phyloP scores from a whole-genome alignment of 2,329 filamentous ascomycete species.

The Diplocarpon rosae region DNA sequence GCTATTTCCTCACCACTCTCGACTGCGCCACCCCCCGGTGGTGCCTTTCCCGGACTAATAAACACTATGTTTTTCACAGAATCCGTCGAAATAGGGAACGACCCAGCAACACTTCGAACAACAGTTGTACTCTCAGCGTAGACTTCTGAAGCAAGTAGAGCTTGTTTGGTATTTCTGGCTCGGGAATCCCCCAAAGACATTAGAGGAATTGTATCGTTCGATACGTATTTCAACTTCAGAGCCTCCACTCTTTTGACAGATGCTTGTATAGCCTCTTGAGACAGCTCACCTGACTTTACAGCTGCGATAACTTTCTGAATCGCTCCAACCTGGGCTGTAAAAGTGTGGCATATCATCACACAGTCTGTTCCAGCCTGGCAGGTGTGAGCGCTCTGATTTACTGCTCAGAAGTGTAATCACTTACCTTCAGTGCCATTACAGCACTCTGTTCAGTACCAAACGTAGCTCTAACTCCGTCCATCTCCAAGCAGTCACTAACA shows the following conservation, averaged over 20 bases:
- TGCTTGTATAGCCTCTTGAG: constrained; percentile 25
- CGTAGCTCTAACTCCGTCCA: constrained; percentile 33
- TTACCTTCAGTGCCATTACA: constrained; percentile 29
- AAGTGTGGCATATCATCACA: constrained; percentile 36
- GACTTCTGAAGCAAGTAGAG: constrained; percentile 25
- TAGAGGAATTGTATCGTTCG: constrained; percentile 7
- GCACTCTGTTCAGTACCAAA: constrained; percentile 32
- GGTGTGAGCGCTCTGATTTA: background rate
- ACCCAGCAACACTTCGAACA: constrained; percentile 26
- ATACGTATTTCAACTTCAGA: constrained; percentile 29
- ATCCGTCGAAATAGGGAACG: constrained; percentile 26
- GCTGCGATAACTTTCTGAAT: constrained; percentile 31
- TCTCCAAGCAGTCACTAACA: constrained; percentile 35
- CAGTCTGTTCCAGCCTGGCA: constrained; percentile 32
- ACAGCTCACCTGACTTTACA: constrained; percentile 28
- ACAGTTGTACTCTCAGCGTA: constrained; percentile 33
- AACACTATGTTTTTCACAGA: constrained; percentile 26
- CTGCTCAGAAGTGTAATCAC: background rate
- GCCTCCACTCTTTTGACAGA: constrained; percentile 28
- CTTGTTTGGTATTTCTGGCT: constrained; percentile 15
- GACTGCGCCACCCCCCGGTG: constrained; percentile 29
- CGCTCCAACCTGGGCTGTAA: constrained; percentile 30
- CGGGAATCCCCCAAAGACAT: constrained; percentile 15
- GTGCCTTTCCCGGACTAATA: constrained; percentile 29
- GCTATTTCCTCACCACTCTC: constrained; percentile 29